Conservation (phyloP, 257 asterid genomes). For the Echium plantagineum region DNA sequence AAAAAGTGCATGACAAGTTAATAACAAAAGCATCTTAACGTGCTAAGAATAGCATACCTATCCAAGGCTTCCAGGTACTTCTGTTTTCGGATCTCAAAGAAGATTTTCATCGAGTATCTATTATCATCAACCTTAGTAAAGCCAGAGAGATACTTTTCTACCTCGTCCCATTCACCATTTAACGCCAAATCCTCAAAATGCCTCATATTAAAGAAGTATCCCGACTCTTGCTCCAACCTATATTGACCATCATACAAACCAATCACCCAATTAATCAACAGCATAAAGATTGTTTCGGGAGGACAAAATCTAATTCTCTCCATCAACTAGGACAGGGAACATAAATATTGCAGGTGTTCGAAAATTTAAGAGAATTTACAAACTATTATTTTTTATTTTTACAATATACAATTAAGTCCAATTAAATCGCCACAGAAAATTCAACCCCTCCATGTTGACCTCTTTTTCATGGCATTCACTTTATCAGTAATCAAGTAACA, state of each 20-base stretch:
- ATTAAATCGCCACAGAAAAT: background rate
- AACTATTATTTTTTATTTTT: too few relatives aligned
- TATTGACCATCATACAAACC: background rate
- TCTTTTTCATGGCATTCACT: too few relatives aligned
- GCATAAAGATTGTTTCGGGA: background rate
- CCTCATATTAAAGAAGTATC: slow-evolving; percentile 48
- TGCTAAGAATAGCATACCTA: slow-evolving; percentile 17
- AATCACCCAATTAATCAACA: background rate
- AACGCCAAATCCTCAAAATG: slow-evolving; percentile 45
- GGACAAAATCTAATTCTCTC: background rate
- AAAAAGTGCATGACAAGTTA: background rate
- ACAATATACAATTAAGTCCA: background rate
- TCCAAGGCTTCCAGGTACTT: slow-evolving; percentile 46
- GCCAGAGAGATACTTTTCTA: slow-evolving; percentile 45
- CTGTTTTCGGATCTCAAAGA: slow-evolving; percentile 51
- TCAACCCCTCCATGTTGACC: too few relatives aligned
- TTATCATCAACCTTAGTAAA: slow-evolving; percentile 53
- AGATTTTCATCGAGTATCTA: slow-evolving; percentile 50
- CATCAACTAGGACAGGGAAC: background rate
- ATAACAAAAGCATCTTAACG: background rate
- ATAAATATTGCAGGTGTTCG: background rate
- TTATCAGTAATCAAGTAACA: too few relatives aligned
- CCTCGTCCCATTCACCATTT: slow-evolving; percentile 53
- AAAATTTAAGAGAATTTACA: too few relatives aligned
- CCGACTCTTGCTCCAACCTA: slow-evolving; percentile 55